Evolutionary conservation across 352 stramenopile genomes (phyloP), one percentile per base, ranked within the genome.

Genomic region (Phytophthora hybrid): DNA sequence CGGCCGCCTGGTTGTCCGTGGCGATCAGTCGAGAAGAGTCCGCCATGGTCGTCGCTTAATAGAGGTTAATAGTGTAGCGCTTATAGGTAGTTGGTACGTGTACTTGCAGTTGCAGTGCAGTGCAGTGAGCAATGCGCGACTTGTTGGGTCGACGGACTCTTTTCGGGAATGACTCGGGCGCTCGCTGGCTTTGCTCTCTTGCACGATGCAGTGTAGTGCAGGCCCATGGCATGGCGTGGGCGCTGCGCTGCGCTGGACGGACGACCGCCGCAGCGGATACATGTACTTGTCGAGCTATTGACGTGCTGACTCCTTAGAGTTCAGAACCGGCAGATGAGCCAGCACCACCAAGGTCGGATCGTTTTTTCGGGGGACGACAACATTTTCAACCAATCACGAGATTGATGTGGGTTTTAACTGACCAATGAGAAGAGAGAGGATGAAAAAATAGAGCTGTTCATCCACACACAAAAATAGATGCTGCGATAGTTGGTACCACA

Each of bases 281-380:
- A n/a, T n/a, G n/a, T n/a, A 63, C 46, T 68, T 51, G 59, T 55
- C 26, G 59, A 62, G 32, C 65, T 67, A 32, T 59, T 60, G 52
- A 56, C 51, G 52, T 19, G 57, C 67, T 74, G 67, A 74, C 67
- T 74, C 47, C 52, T 52, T 57, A 53, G 37, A 63, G 66, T 73
- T 73, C 66, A 73, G 66, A 31, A 68, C 34, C 46, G 55, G 58
- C 71, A 77, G 71, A 77, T 46, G 71, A 77, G 65, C 18, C 71
- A 16, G 37, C 37, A 44, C 37, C 37, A 44, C n/a, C 37, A 3
- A 67, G 49, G 64, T 56, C 51, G 39, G 58, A 73, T 69, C 49
- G 31, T 51, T 68, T 68, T 68, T 52, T 31, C n/a, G 18, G 44
- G 32, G 66, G n/a, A n/a, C n/a, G n/a, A 32, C 57, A n/a, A 23